A percentile compares a stretch with the other conserved stretches of the same genome.
phyloP scores from a whole-genome alignment of 2,329 filamentous ascomycete genomes.

The Epichloe hybrida region DNA sequence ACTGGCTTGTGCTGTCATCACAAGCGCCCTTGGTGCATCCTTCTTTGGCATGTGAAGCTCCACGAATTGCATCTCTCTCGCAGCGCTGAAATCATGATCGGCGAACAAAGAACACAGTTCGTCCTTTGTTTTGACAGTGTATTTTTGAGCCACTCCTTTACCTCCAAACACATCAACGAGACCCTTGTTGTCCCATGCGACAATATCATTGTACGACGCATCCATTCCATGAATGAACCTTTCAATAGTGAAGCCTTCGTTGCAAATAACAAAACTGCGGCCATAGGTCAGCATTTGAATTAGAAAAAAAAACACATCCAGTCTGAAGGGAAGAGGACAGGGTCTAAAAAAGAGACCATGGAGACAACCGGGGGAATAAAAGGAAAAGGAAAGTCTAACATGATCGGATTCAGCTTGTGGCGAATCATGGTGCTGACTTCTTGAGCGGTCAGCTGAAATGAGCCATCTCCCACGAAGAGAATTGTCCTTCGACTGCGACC shows the following conservation, averaged over 20 bases:
- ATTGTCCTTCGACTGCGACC: constrained; percentile 52
- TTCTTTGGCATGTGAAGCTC: constrained; percentile 71
- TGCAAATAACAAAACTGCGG: constrained; percentile 64
- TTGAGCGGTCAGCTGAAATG: constrained; percentile 72
- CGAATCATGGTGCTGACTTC: constrained; percentile 76
- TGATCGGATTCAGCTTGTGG: constrained; percentile 59
- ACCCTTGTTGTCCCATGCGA: constrained; percentile 58
- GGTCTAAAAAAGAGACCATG: not conserved
- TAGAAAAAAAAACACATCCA: not conserved
- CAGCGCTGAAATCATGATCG: constrained; percentile 48
- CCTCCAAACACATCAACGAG: constrained; percentile 57
- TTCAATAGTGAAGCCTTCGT: constrained; percentile 83
- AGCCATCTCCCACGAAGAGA: constrained; percentile 80
- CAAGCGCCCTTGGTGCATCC: constrained; percentile 59
- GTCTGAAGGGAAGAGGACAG: too few relatives aligned
- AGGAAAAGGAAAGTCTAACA: constrained; percentile 33
- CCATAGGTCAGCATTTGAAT: not conserved
- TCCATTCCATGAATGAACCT: constrained; percentile 77
- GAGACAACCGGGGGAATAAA: not conserved
- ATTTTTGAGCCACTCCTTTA: constrained; percentile 44
- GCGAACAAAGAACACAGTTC: constrained; percentile 53
- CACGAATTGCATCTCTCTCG: constrained; percentile 51
- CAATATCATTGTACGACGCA: constrained; percentile 68
- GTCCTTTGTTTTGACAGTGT: constrained; percentile 53
- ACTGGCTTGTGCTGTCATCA: constrained; percentile 56